Evolutionary conservation across 352 stramenopile species (phyloP), one percentile per base, ranked within the genome.

Genomic region (Halophytophthora batemanensis): DNA sequence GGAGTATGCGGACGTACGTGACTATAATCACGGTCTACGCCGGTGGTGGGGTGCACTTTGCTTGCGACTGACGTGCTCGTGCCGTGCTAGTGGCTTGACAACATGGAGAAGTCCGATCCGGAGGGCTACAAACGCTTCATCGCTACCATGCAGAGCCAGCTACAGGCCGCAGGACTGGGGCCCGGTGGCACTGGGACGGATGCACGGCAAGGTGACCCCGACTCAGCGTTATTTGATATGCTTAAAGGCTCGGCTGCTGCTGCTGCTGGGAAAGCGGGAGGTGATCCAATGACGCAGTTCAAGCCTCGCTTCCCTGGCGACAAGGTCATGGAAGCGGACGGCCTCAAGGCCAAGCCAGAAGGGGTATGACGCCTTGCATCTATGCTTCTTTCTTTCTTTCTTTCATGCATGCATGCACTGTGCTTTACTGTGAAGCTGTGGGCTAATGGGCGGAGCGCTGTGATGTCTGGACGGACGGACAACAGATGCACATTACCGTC

Each of bases 401-500:
- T n/a, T n/a, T n/a, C n/a, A n/a, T n/a, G n/a, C n/a, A n/a, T 40
- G 6, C 6, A 6, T 40, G 14, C 14, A 6, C 18, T 5, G 3
- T 15, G 14, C 7, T 6, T 10, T 23, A 18, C 25, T 31, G 25
- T 4, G 25, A 8, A 31, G 25, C 4, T 31, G 25, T 31, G 8
- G 25, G 8, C 25, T 31, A 31, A 31, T 31, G 25, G 4, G 25
- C 8, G 25, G 25, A 31, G 25, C 25, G 25, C 8, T 6, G 17
- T 60, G 1, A 18, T 56, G 13, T 56, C 1, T 12, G 15, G 21
- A 36, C 7, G 40, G 29, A 2, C 43, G 3, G 8, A 6, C 21
- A 13, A 5, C 36, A 90, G 80, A 64, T 93, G 31, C 71, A 90
- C 47, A 85, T 93, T 48, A 64, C 89, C 50, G 80, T 91, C n/a